Percentiles rank a stretch among this genome's conserved stretches.
Conservation (phyloP, 2,329 filamentous ascomycete species). For the Penicillium decumbens region DNA sequence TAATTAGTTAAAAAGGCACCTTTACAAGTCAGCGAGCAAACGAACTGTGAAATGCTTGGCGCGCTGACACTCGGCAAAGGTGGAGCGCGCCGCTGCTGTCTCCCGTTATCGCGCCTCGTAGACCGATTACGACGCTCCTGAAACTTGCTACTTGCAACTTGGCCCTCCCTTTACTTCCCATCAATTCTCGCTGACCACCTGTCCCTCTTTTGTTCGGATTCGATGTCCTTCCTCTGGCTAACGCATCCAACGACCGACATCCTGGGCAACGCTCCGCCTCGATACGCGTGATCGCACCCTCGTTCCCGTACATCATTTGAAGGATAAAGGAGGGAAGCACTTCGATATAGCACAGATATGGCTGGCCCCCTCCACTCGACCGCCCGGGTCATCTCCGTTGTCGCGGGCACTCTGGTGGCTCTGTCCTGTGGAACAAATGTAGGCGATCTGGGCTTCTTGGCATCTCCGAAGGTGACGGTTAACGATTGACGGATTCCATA, state of each 20-base stretch:
- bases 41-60: slow-evolving; percentile 9
- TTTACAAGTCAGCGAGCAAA: too few relatives aligned
- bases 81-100: slow-evolving; percentile 2
- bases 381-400: slow-evolving; percentile 72
- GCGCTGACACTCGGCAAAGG: slow-evolving; percentile 1
- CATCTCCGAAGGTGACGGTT: slow-evolving; percentile 7
- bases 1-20: too few relatives aligned
- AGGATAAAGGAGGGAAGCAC: not conserved
- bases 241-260: not conserved
- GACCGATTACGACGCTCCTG: slow-evolving; percentile 19
- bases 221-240: slow-evolving; percentile 11
- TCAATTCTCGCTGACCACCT: not conserved
- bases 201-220: slow-evolving; percentile 10
- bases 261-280: slow-evolving; percentile 4
- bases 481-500: slow-evolving; percentile 38
- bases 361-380: slow-evolving; percentile 27
- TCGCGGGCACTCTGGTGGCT: slow-evolving; percentile 78
- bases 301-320: not conserved
- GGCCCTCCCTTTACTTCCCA: not conserved
- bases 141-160: not conserved
- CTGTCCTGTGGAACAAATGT: slow-evolving; percentile 93
- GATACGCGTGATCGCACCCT: slow-evolving; percentile 11
- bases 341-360: slow-evolving; percentile 19
- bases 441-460: slow-evolving; percentile 18
- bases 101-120: slow-evolving; percentile 18